Evolutionary conservation across 2,329 filamentous ascomycete genomes (phyloP), one percentile per base, ranked within the genome.

Genomic region (Harringtonia aguacate): DNA sequence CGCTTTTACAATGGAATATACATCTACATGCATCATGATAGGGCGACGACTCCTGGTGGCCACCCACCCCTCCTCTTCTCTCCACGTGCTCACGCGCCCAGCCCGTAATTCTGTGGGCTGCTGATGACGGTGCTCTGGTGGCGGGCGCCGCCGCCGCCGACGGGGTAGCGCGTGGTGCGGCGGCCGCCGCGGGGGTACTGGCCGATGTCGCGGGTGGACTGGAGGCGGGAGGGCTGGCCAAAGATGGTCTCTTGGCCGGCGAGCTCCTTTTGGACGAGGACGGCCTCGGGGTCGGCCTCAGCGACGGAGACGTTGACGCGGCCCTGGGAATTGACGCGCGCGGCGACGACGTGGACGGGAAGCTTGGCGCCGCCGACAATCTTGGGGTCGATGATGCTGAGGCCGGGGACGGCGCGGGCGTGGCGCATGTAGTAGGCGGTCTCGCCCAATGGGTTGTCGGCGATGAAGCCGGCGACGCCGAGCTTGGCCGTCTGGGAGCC

Each of bases 401-500:
- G 59, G 35, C 62, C 62, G 15, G 57, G 44, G 42, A 60, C 48
- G 28, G 48, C 21, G 21, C 46, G 28, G 31, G 49, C 47, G 36
- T 35, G 44, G 40, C 37, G 51, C 31, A 38, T 30, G 39, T 68
- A 69, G 55, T 67, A 70, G 20, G 59, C 52, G n/a, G 62, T 64
- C 48, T 72, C 63, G 30, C 64, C 64, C 13, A 52, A 41, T 8
- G 68, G 65, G 1, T 61, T 58, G 29, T 68, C 59, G 24, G 63
- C 62, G 27, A 79, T 59, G 51, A 79, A 73, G 46, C 75, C 75
- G 45, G 68, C 74, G 30, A 79, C 59, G 54, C 75, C 75, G 33
- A 79, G 58, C 53, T 65, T 69, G 18, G 70, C 64, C 2, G 53
- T 50, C 10, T 48, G 46, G 12, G 58, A 56, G 18, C 51, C 46